Conservation (phyloP, 768 basidiomycete species). For the Naganishia vaughanmartiniae region DNA sequence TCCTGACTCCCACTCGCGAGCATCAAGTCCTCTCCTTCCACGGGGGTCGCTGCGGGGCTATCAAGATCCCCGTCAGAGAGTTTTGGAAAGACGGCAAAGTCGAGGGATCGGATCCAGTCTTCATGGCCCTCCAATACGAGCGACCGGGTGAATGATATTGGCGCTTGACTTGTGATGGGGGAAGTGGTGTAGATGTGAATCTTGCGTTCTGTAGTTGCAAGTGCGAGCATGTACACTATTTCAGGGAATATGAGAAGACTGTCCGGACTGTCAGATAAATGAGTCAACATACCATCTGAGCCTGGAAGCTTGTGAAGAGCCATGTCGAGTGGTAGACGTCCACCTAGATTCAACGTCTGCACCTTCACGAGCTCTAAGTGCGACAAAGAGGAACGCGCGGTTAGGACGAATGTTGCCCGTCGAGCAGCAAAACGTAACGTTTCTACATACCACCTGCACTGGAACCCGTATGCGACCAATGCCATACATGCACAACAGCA, state of each 20-base stretch:
- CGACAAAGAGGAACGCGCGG: slow-evolving; percentile 36
- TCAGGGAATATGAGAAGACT: slow-evolving; percentile 3
- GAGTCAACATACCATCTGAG: slow-evolving; percentile 60
- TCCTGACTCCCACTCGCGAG: slow-evolving; percentile 96
- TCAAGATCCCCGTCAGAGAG: slow-evolving; percentile 49
- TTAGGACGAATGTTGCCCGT: slow-evolving; percentile 38
- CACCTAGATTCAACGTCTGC: slow-evolving; percentile 65
- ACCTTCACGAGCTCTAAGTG: slow-evolving; percentile 36
- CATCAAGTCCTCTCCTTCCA: slow-evolving; percentile 55
- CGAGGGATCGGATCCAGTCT: slow-evolving; percentile 86
- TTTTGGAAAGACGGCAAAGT: slow-evolving; percentile 58
- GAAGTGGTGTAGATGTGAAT: slow-evolving; percentile 64
- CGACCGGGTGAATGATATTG: slow-evolving; percentile 34
- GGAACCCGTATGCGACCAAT: slow-evolving; percentile 44
- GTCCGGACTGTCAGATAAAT: neutral
- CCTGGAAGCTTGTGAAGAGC: slow-evolving; percentile 65
- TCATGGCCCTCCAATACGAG: slow-evolving; percentile 69
- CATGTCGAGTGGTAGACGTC: slow-evolving; percentile 72
- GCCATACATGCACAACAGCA: slow-evolving; percentile 73
- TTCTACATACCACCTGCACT: slow-evolving; percentile 23
- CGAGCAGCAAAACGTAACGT: neutral
- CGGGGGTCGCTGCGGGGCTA: neutral
- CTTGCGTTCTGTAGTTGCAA: slow-evolving; percentile 75
- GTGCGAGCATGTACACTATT: slow-evolving; percentile 64
- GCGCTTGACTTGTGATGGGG: neutral